Base-by-base conservation (phyloP, 1,284 basidiomycete species). In the Austroboletus novae-zelandiae region DNA sequence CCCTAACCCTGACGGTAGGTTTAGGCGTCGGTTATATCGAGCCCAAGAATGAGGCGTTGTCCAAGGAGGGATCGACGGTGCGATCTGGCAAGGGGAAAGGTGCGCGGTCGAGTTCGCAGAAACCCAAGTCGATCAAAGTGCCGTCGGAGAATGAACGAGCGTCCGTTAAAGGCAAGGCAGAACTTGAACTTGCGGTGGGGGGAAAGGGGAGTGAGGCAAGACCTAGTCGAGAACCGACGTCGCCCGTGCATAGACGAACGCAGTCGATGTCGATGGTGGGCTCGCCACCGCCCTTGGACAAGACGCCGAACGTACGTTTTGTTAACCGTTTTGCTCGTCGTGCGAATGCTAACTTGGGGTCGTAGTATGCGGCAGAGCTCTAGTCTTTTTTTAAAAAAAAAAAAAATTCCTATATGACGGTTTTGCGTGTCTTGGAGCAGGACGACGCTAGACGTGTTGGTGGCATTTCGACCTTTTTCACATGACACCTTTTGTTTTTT, bases 201-300 rank as follows among this genome's bases (percentile, higher is more conserved):
- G 31, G 7, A 32, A 36, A 36, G 34, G 34, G 3, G 34, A 36
- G 10, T 3, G 31, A 17, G 10, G 32, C 17, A 23, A 35, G 17
- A 3, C 30, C 40, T 9, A 44, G 43, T 15, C 58, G 36, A 37
- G 46, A 47, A 6, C 48, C 58, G 8, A 48, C 51, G 3, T 56
- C 62, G 6, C 57, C 50, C 2, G 51, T 50, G 4, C 64, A 58
- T 29, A 46, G 64, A 45, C 66, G 64, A 17, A 56, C 67, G 23
- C 67, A 36, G 31, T 60, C 64, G 1, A 50, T 60, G 62, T 41
- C 57, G 27, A 56, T 56, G 59, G 64, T 62, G 68, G 74, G 68
- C 50, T 69, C 53, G 30, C 62, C 56, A 6, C 23, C 40, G 15
- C 34, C 52, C 2, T 42, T 47, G 43, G 52, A 54, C n/a, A 39